Base-by-base conservation (phyloP, 169 alveolate species). In the Toxoplasma gondii region DNA sequence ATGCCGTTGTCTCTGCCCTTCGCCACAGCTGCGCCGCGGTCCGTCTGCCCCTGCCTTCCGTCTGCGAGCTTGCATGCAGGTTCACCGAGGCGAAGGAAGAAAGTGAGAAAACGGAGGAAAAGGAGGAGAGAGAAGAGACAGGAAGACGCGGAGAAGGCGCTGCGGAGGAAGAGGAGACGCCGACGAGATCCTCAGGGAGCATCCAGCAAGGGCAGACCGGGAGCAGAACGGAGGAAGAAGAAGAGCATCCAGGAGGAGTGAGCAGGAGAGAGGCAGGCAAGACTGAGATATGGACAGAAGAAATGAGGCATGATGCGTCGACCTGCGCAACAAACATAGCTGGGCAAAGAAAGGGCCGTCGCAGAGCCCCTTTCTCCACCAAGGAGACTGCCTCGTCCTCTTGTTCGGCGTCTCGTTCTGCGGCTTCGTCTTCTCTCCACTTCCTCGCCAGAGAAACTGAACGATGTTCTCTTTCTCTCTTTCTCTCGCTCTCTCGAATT, bases 1-100 rank as follows among this genome's bases (percentile, higher is more conserved):
- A 82, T 36, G 34, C 10, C 39, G 41, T 82, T 44, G 41, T 31
- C 38, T 38, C 90, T 1, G 53, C 90, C 7, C 53, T 82, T 22
- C 90, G 90, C 17, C n/a, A 41, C 69, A 82, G 90, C 90, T 82
- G 69, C 69, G 34, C 67, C 27, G 53, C 64, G 31, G 90, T 82
- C 2, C 90, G 90, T 24, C 38, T 82, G 22, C 90, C 90, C 4
- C 90, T 43, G 38, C 86, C 86, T n/a, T 36, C 86, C 4, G 86
- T n/a, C 39, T 78, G 86, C 44, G 86, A 78, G 43, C 86, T 78
- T n/a, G 86, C 58, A 49, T 49, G 58, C 58, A 49, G 58, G 12
- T 49, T 49, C 58, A 7, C 58, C 58, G 58, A 49, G 12, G 74
- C 74, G 74, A 64, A 31, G n/a, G 74, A 64, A 64, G n/a, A 31